A percentile compares a stretch with the other conserved stretches of the same genome.
Conservation (phyloP, 2,329 filamentous ascomycete species). For the Diaporthe aspalathi region DNA sequence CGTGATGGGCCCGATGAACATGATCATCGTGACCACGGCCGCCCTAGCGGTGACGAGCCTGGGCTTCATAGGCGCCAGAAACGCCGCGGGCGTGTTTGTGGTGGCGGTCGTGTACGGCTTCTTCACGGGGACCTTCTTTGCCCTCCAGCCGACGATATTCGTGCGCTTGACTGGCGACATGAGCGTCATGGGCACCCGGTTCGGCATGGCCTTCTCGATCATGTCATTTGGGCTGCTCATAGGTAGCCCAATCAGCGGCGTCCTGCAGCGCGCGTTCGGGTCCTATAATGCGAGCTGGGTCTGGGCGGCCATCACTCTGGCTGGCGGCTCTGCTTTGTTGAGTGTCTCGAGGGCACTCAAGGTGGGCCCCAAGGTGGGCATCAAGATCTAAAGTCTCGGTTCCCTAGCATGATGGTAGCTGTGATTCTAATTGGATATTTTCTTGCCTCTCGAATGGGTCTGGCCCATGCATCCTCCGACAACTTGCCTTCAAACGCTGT, state of each 20-base stretch:
- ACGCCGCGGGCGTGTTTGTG: slow-evolving; percentile 12
- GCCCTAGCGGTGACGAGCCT: neutral
- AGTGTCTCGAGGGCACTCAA: neutral
- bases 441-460: too few relatives aligned
- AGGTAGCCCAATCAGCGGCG: slow-evolving; percentile 21
- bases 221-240: slow-evolving; percentile 30
- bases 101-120: slow-evolving; percentile 20
- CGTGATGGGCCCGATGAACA: slow-evolving; percentile 19
- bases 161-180: slow-evolving; percentile 6
- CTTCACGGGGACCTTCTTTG: slow-evolving; percentile 26
- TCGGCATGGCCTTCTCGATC: slow-evolving; percentile 32
- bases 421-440: too few relatives aligned
- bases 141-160: slow-evolving; percentile 28
- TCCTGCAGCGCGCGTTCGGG: slow-evolving; percentile 9
- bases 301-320: slow-evolving; percentile 2
- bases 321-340: neutral
- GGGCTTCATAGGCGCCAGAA: slow-evolving; percentile 2
- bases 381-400: neutral
- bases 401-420: too few relatives aligned
- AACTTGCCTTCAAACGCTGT: too few relatives aligned
- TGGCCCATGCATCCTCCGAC: too few relatives aligned
- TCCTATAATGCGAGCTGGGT: slow-evolving; percentile 25
- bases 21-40: neutral
- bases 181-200: slow-evolving; percentile 27
- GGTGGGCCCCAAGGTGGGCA: neutral